These are phyloP conservation scores for Kurtzmaniella natalensis DNA, from an alignment of 1,139 yeast species.

Conservation along the genomic window DNA sequence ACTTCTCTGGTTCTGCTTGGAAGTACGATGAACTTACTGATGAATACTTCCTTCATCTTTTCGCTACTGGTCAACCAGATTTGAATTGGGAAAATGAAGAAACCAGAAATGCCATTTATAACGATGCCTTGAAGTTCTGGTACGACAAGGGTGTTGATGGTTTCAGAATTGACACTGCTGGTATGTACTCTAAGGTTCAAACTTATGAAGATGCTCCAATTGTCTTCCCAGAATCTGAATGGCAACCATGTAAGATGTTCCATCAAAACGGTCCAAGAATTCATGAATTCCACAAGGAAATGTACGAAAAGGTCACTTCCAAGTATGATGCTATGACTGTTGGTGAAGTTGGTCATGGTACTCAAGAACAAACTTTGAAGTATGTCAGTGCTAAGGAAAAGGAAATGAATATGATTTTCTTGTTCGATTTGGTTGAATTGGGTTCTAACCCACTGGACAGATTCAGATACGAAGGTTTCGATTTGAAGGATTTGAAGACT, in stretches of 20 bases:
- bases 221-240: constrained; percentile 33
- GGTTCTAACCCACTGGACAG: constrained; percentile 35
- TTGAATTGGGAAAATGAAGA: constrained; percentile 57
- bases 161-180: constrained; percentile 54
- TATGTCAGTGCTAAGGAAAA: constrained; percentile 46
- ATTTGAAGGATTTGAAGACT: constrained; percentile 38
- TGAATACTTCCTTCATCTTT: constrained; percentile 51
- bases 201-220: constrained; percentile 48
- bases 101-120: constrained; percentile 47
- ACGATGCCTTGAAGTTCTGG: constrained; percentile 50
- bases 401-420: constrained; percentile 51
- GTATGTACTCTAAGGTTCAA: constrained; percentile 48
- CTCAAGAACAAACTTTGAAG: constrained; percentile 39
- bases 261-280: constrained; percentile 48
- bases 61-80: constrained; percentile 53
- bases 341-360: constrained; percentile 48
- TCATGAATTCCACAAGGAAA: constrained; percentile 54
- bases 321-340: constrained; percentile 54
- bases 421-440: constrained; percentile 43
- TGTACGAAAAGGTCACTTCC: constrained; percentile 40
- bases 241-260: constrained; percentile 32
- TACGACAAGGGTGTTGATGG: constrained; percentile 55
- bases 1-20: constrained; percentile 56
- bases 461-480: constrained; percentile 30
- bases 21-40: constrained; percentile 46